These are phyloP conservation scores for Thalia dealbata DNA, from an alignment of 176 grass and related monocot genomes.

Conservation along the genomic window DNA sequence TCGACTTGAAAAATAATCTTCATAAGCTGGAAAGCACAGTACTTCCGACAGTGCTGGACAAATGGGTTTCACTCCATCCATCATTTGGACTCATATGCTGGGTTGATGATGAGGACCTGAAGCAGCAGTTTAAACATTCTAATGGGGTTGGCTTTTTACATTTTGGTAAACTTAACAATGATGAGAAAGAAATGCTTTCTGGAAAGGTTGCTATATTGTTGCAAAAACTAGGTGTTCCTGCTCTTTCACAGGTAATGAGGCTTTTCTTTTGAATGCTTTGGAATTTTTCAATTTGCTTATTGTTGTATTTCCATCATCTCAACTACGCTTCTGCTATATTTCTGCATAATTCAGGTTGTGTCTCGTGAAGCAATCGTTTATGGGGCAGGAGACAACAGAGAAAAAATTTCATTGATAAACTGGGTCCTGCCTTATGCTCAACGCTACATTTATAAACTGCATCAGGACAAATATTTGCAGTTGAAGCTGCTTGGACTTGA, in stretches of 20 bases:
- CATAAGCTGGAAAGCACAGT: constrained; percentile 63
- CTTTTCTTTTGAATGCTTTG: not conserved
- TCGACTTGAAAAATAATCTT: constrained; percentile 68
- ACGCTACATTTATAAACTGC: constrained; percentile 64
- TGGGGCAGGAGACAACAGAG: constrained; percentile 47
- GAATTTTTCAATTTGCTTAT: not conserved
- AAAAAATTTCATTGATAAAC: constrained; percentile 46
- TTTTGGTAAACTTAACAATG: constrained; percentile 50
- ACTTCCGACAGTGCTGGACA: constrained; percentile 70
- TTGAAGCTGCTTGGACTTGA: constrained; percentile 46
- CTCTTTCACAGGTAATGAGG: constrained; percentile 69
- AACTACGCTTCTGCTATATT: constrained; percentile 40
- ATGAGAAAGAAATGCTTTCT: constrained; percentile 40
- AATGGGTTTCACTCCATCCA: constrained; percentile 88
- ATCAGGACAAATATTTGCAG: constrained; percentile 46
- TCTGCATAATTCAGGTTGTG: constrained; percentile 62
- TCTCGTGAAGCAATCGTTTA: constrained; percentile 80
- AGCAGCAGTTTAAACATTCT: constrained; percentile 51
- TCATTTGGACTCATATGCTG: constrained; percentile 91
- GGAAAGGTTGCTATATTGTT: constrained; percentile 55
- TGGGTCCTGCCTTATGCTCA: constrained; percentile 74
- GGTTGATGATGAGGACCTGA: constrained; percentile 73
- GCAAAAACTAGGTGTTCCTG: constrained; percentile 63
- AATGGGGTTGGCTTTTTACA: constrained; percentile 52
- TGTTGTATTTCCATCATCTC: constrained; percentile 16